These are phyloP conservation scores for Aphanomyces stellatus DNA, from an alignment of 352 stramenopile genomes.

Conservation along the genomic window DNA sequence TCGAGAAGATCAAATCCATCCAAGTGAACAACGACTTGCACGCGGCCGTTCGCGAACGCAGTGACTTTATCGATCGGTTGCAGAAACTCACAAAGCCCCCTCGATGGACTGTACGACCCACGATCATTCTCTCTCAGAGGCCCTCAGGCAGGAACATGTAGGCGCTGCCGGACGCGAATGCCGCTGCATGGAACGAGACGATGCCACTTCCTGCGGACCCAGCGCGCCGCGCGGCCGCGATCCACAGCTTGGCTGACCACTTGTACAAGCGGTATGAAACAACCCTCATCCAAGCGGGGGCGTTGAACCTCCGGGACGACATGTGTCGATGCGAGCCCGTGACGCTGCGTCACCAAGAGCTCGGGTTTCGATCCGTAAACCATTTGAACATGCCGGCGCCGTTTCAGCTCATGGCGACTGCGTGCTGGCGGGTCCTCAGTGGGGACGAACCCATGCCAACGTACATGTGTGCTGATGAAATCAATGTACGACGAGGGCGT, in stretches of 20 bases:
- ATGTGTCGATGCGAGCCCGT: neutral
- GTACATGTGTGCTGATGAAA: neutral
- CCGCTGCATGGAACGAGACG: neutral
- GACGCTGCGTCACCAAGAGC: neutral
- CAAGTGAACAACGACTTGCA: constrained; percentile 6
- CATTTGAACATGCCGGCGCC: neutral
- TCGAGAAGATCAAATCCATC: neutral
- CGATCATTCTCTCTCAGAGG: neutral
- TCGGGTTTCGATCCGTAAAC: neutral
- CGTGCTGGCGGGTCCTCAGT: neutral
- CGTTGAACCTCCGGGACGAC: neutral
- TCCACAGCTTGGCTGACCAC: neutral
- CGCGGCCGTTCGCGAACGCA: neutral
- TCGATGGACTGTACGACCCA: neutral
- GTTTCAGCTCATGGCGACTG: neutral
- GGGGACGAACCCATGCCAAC: neutral
- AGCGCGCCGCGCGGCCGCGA: neutral
- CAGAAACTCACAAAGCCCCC: neutral
- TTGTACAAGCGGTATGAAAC: neutral
- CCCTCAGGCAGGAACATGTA: neutral
- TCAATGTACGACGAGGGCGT: neutral
- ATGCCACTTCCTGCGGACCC: neutral
- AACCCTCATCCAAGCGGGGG: neutral
- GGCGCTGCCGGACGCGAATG: neutral
- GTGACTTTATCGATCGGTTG: neutral